phyloP scores from a whole-genome alignment of 352 stramenopile genomes.

The Pythium phragmitis region DNA sequence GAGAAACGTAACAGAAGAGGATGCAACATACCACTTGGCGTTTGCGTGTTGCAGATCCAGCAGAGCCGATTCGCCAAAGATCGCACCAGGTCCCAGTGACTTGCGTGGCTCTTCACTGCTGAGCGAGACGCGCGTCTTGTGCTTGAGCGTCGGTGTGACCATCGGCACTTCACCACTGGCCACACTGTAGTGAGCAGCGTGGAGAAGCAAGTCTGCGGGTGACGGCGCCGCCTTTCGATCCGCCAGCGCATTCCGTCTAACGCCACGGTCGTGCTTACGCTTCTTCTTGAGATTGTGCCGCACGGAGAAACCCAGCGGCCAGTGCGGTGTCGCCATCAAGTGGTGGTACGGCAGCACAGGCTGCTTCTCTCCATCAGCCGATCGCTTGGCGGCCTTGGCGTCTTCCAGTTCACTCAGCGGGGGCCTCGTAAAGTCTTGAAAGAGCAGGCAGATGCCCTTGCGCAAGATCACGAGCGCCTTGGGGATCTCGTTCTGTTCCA shows the following conservation, averaged over 20 bases:
- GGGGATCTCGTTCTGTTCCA: constrained; percentile 62
- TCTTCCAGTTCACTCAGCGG: constrained; percentile 29
- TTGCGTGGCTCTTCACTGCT: constrained; percentile 32
- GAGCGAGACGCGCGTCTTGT: not conserved
- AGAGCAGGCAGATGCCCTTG: constrained; percentile 65
- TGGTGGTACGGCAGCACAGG: constrained; percentile 52
- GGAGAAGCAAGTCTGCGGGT: constrained; percentile 20
- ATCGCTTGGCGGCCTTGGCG: not conserved
- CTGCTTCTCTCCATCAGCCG: constrained; percentile 24
- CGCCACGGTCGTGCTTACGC: constrained; percentile 40
- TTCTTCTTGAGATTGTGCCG: constrained; percentile 33
- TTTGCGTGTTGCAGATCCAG: constrained; percentile 44
- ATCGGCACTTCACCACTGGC: not conserved
- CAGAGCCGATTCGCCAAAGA: constrained; percentile 67
- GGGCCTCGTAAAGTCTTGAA: constrained; percentile 57
- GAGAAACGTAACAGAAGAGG: not conserved
- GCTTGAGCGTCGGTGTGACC: not conserved
- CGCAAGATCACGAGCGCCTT: constrained; percentile 52
- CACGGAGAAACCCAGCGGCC: constrained; percentile 61
- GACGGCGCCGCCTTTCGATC: constrained; percentile 12
- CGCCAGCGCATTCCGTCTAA: constrained; percentile 46
- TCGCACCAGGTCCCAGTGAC: constrained; percentile 45
- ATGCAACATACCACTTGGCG: constrained; percentile 47
- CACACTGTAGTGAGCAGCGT: constrained; percentile 7
- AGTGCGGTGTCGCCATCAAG: constrained; percentile 55